Evolutionary conservation across 2,329 filamentous ascomycete genomes (phyloP), one percentile per base, ranked within the genome.

Genomic region (Falciphora oryzae): DNA sequence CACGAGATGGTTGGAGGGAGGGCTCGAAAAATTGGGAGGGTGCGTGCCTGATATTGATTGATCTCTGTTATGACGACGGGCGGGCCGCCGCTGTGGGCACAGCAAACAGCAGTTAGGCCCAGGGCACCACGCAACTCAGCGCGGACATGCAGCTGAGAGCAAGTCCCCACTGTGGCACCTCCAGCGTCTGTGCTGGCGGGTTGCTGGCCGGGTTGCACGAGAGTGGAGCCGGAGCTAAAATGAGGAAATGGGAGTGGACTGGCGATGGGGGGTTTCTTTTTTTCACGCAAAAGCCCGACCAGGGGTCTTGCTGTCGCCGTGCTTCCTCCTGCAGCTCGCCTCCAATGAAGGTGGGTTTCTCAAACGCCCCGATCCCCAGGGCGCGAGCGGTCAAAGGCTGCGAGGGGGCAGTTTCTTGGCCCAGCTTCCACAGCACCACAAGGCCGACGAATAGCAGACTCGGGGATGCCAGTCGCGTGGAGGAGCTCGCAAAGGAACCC

Each of bases 31-130:
- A 53, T 53, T 53, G 18, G 44, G 44, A 8, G 44, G 44, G 44
- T 53, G 44, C 22, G 44, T 53, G 44, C 44, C 44, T 53, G 44
- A 53, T 53, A 53, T 53, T 53, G 44, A 53, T 53, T 53, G 44
- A 53, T 53, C 22, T 50, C 44, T 53, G 44, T 53, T 53, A 53
- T 53, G 44, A 53, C 44, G 44, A 53, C 44, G 44, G 44, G 44
- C 44, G 44, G 44, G 44, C 44, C 22, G 44, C 44, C 22, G 44
- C 44, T n/a, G 22, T 53, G 44, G 44, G 22, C 44, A 53, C n/a
- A 53, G 44, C 44, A 3, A 53, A 53, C 44, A 53, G 16, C 22
- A 53, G 44, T 22, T n/a, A 22, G 44, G 44, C 22, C 44, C 44
- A 53, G 44, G 44, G 22, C 44, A 13, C 44, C 35, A 18, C 35